Percentiles rank a stretch among this genome's conserved stretches.
phyloP scores from a whole-genome alignment of 176 grass and related monocot species.

The Alloteropsis semialata region DNA sequence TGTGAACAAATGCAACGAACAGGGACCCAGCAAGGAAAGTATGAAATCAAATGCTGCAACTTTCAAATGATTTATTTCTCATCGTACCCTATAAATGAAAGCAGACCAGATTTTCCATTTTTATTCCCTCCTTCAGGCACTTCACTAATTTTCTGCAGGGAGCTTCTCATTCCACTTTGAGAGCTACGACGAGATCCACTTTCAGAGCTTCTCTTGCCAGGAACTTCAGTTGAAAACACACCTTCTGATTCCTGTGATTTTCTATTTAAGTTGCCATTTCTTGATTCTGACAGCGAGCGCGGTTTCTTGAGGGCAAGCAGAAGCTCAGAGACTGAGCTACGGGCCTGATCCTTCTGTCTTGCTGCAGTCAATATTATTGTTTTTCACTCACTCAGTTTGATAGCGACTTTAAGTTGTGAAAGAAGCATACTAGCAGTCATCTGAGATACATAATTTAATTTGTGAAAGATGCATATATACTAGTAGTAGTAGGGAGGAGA shows the following conservation, averaged over 20 bases:
- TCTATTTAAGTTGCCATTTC: slow-evolving; percentile 47
- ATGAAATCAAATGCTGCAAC: background rate
- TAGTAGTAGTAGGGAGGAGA: background rate
- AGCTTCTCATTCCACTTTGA: slow-evolving; percentile 45
- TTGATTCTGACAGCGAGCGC: slow-evolving; percentile 55
- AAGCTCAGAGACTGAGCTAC: slow-evolving; percentile 81
- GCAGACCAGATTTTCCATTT: slow-evolving; percentile 64
- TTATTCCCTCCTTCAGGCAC: slow-evolving; percentile 59
- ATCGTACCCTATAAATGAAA: slow-evolving; percentile 76
- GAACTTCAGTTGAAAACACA: background rate
- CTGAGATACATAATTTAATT: no score
- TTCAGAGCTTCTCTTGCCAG: slow-evolving; percentile 59
- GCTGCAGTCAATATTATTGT: slow-evolving; percentile 33
- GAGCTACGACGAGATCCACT: slow-evolving; percentile 44
- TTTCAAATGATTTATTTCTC: background rate
- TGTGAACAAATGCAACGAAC: background rate
- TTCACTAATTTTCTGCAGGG: slow-evolving; percentile 80
- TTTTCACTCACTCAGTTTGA: background rate
- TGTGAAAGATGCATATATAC: background rate
- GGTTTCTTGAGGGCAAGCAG: slow-evolving; percentile 73
- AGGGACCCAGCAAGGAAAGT: background rate
- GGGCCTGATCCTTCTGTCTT: slow-evolving; percentile 78
- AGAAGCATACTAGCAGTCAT: no score
- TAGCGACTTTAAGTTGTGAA: background rate
- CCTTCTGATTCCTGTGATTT: slow-evolving; percentile 59